Percentiles rank a stretch among this genome's conserved stretches.
Conservation (phyloP, 164 flowering plant species). For the Warburgia ugandensis region DNA sequence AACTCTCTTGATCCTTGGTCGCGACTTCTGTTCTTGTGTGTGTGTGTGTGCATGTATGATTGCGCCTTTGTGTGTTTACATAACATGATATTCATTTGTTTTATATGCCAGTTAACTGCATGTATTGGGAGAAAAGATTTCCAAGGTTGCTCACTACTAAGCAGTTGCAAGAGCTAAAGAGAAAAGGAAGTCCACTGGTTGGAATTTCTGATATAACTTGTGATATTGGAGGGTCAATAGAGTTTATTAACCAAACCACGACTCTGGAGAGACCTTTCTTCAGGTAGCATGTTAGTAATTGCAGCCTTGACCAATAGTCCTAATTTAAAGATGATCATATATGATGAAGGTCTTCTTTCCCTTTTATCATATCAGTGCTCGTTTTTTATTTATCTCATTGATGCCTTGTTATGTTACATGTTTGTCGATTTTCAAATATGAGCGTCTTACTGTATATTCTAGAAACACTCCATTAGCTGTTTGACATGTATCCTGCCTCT, state of each 20-base stretch:
- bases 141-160: slow-evolving; percentile 68
- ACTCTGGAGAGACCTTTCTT: slow-evolving; percentile 84
- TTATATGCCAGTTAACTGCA: slow-evolving; percentile 73
- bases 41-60: too few species aligned
- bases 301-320: not conserved
- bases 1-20: too few species aligned
- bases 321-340: not conserved
- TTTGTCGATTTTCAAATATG: not conserved
- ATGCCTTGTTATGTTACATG: not conserved
- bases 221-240: slow-evolving; percentile 92
- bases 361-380: too few species aligned
- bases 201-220: slow-evolving; percentile 93
- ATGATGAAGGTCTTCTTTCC: too few species aligned
- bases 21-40: too few species aligned
- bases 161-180: slow-evolving; percentile 63
- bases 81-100: not conserved
- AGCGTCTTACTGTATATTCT: not conserved
- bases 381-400: too few species aligned
- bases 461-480: not conserved
- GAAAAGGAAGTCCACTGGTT: slow-evolving; percentile 64
- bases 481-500: not conserved
- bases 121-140: slow-evolving; percentile 97
- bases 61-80: not conserved
- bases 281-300: slow-evolving; percentile 52
- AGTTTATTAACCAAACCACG: slow-evolving; percentile 83